Evolutionary conservation across 192 early-diverging fungal species (phyloP).

Genomic region (Entomortierella chlamydospora): DNA sequence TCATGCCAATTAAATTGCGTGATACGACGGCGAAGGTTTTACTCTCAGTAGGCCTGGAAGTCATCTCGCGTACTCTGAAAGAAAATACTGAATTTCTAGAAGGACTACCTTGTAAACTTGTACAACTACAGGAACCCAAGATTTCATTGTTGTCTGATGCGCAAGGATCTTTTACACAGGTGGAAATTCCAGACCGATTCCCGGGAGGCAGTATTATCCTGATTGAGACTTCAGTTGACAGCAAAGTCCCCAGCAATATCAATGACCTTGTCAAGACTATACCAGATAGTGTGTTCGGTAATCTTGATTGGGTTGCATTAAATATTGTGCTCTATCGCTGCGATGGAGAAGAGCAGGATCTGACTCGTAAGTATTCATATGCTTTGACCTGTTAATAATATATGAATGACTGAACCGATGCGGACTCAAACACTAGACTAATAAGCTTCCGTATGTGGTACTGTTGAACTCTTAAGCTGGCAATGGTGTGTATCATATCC

Average conservation of each 20-base stretch:
- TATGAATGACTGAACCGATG: too few relatives aligned
- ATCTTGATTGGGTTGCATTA: constrained; percentile 75
- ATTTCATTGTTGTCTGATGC: constrained; percentile 58
- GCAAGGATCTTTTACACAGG: constrained; percentile 69
- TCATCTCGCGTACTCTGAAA: constrained; percentile 49
- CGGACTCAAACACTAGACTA: too few relatives aligned
- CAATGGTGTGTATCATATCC: constrained; percentile 89
- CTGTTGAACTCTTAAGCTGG: too few relatives aligned
- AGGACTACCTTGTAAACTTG: constrained; percentile 61
- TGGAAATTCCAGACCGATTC: constrained; percentile 75
- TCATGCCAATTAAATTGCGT: constrained; percentile 71
- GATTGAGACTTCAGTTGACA: constrained; percentile 70
- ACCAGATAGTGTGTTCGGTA: constrained; percentile 72
- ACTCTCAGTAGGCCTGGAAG: constrained; percentile 67
- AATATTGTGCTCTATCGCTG: constrained; percentile 90
- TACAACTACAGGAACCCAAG: constrained; percentile 62
- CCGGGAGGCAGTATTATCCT: constrained; percentile 87
- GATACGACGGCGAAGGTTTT: constrained; percentile 66
- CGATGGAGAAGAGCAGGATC: constrained; percentile 88
- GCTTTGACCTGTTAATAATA: too few relatives aligned
- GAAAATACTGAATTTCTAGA: constrained; percentile 39
- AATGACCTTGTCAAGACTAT: constrained; percentile 69
- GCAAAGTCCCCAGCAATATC: constrained; percentile 61
- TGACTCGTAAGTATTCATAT: constrained; percentile 65
- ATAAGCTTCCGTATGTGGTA: too few relatives aligned